A percentile compares a stretch with the other conserved stretches of the same genome.
Conservation (phyloP, 2,329 filamentous ascomycete species). For the Ceratocystis eucalypticola region DNA sequence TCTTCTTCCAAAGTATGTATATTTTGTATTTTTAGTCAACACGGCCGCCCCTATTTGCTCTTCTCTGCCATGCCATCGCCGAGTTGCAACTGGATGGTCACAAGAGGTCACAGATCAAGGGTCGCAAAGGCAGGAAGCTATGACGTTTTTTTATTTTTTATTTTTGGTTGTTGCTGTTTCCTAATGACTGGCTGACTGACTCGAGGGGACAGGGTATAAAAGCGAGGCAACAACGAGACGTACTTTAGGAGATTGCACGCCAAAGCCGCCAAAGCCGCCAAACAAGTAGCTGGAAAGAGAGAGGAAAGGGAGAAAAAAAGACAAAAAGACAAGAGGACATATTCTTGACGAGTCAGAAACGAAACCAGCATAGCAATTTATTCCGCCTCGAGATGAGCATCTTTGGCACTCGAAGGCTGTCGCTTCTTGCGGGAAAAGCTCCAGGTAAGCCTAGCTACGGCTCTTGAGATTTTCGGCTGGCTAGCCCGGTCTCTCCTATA, state of each 20-base stretch:
- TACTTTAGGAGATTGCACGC: neutral
- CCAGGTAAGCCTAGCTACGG: neutral
- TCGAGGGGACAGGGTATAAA: neutral
- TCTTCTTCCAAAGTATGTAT: too few species aligned
- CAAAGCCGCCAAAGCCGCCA: neutral
- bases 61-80: too few species aligned
- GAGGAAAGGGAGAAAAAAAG: neutral
- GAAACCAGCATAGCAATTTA: neutral
- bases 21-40: too few species aligned
- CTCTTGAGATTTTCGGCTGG: neutral
- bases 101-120: neutral
- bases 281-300: neutral
- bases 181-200: neutral
- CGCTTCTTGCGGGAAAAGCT: neutral
- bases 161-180: neutral
- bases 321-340: neutral
- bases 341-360: neutral
- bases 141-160: neutral
- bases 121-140: neutral
- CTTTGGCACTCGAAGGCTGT: conserved; percentile 3
- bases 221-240: neutral
- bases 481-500: neutral
- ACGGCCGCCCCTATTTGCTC: too few species aligned
- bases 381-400: neutral
- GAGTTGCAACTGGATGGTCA: too few species aligned